These are phyloP conservation scores for Boletus rubropictus DNA, from an alignment of 768 basidiomycete species.

Conservation along the genomic window DNA sequence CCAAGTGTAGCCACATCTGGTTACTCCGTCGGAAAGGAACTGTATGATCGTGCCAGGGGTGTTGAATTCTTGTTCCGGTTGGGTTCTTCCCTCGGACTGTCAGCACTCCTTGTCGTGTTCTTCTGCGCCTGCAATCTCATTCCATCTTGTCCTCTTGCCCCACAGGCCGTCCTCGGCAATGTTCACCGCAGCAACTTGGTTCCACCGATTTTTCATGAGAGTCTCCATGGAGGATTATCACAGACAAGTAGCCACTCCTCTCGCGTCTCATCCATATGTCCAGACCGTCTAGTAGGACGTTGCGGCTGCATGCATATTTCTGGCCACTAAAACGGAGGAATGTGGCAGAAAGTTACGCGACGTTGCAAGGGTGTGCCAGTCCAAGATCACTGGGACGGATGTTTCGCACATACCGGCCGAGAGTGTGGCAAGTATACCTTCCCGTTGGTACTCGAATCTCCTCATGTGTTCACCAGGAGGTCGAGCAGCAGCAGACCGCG, in stretches of 20 bases:
- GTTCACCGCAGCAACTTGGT: slow-evolving; percentile 86
- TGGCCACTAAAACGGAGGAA: slow-evolving; percentile 90
- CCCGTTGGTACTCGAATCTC: neutral
- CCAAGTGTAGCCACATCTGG: slow-evolving; percentile 50
- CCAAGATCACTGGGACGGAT: slow-evolving; percentile 58
- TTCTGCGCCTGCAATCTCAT: slow-evolving; percentile 11
- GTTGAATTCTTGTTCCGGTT: slow-evolving; percentile 82
- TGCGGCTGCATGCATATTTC: slow-evolving; percentile 80
- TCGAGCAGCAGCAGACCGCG: slow-evolving; percentile 60
- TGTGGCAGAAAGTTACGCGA: slow-evolving; percentile 83
- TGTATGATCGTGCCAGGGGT: slow-evolving; percentile 75
- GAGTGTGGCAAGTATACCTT: slow-evolving; percentile 47
- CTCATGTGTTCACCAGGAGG: slow-evolving; percentile 47
- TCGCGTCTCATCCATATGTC: slow-evolving; percentile 4
- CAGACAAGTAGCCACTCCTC: slow-evolving; percentile 47
- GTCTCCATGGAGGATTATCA: slow-evolving; percentile 79
- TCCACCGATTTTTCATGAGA: slow-evolving; percentile 88
- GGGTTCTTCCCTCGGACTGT: slow-evolving; percentile 74
- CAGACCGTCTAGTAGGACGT: slow-evolving; percentile 50
- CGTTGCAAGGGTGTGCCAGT: slow-evolving; percentile 67
- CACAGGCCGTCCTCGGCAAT: slow-evolving; percentile 72
- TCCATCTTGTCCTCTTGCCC: slow-evolving; percentile 7
- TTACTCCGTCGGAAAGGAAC: slow-evolving; percentile 53
- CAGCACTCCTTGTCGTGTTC: slow-evolving; percentile 30
- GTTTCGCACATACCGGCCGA: slow-evolving; percentile 53